Percentiles rank a stretch among this genome's conserved stretches.
Conservation (phyloP, 2,329 filamentous ascomycete species). For the Claviceps sp. region DNA sequence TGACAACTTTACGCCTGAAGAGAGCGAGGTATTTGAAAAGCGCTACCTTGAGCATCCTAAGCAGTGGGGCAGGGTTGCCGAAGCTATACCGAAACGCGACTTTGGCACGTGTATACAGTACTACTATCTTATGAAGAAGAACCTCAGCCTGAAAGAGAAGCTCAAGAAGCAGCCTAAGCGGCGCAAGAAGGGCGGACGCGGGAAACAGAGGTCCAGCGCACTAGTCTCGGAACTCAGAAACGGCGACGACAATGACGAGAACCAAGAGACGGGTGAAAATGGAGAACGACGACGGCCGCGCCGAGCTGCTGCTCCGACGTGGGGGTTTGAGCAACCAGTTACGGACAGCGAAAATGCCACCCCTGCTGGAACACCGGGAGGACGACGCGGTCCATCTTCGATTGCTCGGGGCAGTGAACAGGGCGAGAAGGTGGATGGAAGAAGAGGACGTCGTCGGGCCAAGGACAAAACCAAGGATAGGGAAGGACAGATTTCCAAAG, state of each 20-base stretch:
- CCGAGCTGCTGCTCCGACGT: slow-evolving; percentile 57
- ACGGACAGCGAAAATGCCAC: slow-evolving; percentile 48
- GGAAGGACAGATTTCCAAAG: slow-evolving; percentile 25
- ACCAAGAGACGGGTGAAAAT: slow-evolving; percentile 43
- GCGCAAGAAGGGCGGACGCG: slow-evolving; percentile 41
- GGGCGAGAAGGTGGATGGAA: slow-evolving; percentile 32
- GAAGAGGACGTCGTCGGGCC: slow-evolving; percentile 24
- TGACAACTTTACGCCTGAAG: slow-evolving; percentile 62
- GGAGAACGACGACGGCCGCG: slow-evolving; percentile 48
- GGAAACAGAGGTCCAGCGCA: slow-evolving; percentile 48
- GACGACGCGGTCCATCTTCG: slow-evolving; percentile 27
- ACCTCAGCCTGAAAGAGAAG: slow-evolving; percentile 64
- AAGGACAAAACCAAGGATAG: slow-evolving; percentile 27
- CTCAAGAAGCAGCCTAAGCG: slow-evolving; percentile 50
- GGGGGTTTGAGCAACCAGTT: slow-evolving; percentile 46
- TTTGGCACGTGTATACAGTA: slow-evolving; percentile 75
- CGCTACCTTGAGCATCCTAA: slow-evolving; percentile 65
- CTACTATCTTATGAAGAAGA: slow-evolving; percentile 70
- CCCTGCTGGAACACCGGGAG: slow-evolving; percentile 42
- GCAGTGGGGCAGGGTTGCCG: slow-evolving; percentile 69
- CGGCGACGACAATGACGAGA: slow-evolving; percentile 41
- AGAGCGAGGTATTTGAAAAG: slow-evolving; percentile 58
- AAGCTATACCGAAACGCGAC: slow-evolving; percentile 51
- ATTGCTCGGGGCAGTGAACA: slow-evolving; percentile 26
- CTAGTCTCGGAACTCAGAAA: slow-evolving; percentile 54